Evolutionary conservation across 495 filamentous ascomycete genomes (phyloP), one percentile per base, ranked within the genome.

Genomic region (Halenospora varia): DNA sequence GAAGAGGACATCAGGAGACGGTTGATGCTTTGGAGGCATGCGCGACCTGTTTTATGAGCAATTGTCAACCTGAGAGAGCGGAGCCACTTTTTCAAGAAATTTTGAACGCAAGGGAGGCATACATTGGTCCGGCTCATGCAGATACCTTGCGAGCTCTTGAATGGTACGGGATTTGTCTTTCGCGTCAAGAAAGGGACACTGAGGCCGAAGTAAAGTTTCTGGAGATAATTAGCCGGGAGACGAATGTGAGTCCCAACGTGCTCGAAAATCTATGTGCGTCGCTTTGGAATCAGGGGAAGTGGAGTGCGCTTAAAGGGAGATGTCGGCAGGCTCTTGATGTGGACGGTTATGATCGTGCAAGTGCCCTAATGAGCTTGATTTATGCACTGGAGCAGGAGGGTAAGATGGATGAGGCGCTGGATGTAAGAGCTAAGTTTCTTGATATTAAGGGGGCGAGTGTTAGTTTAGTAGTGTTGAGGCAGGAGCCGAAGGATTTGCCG

Each of bases 321-420:
- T 46, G 42, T 46, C 42, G 42, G n/a, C 42, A 46, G n/a, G 42
- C 42, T 17, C 42, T 46, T 20, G 42, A 46, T 8, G 8, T 46
- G n/a, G 42, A 46, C 6, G 42, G 42, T 9, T 46, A 46, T 17
- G 42, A 46, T n/a, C 42, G 17, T n/a, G 19, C 42, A 46, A 46
- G 42, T 17, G 42, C 42, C 42, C 42, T 4, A 46, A 46, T 4
- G 6, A 17, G 13, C 8, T 17, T 46, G 6, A 46, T n/a, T 17
- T 4, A 9, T 46, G 42, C 42, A 8, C 42, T 46, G 42, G 42
- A 46, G 42, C 42, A 46, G 42, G 8, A 46, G 42, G 42, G 42
- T 46, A 46, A 46, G 42, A 46, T 46, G 13, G 42, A 46, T 9
- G 42, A 46, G 19, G 42, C 42, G 42, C n/a, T 46, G 42, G 42